Conservation (phyloP, 345 rosid genomes). For the Trapa incisa region DNA sequence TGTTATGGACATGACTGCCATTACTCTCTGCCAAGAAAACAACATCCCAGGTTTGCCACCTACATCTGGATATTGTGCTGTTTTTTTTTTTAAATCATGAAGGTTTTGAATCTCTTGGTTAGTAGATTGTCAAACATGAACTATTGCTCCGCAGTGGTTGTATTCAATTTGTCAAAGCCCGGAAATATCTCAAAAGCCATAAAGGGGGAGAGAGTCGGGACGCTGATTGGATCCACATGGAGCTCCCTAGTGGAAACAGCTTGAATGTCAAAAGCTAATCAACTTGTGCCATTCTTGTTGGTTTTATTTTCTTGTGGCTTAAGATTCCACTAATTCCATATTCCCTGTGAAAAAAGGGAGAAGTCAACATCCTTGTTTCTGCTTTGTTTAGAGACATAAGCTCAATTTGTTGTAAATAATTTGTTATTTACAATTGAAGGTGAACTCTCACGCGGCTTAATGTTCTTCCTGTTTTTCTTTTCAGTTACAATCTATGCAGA, state of each 20-base stretch:
- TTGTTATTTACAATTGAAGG: too few species aligned
- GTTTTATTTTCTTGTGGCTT: background rate
- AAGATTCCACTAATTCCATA: background rate
- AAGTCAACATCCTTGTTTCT: background rate
- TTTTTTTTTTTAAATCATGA: background rate
- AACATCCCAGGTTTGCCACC: conserved; percentile 66
- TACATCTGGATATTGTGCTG: background rate
- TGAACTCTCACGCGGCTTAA: too few species aligned
- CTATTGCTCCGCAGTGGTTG: conserved; percentile 52
- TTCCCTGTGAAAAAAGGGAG: background rate
- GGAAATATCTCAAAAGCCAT: conserved; percentile 89
- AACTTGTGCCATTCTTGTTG: background rate
- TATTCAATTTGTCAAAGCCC: conserved; percentile 64
- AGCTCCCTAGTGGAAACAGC: conserved; percentile 12
- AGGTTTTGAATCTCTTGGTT: background rate
- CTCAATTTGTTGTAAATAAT: too few species aligned
- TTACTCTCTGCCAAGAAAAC: conserved; percentile 91
- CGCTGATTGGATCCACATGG: conserved; percentile 57
- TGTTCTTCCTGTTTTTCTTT: too few species aligned
- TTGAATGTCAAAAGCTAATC: background rate
- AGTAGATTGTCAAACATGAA: background rate
- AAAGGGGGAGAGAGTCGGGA: conserved; percentile 80
- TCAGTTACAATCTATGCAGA: too few species aligned
- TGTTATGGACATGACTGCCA: conserved; percentile 97
- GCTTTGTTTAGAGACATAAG: background rate